Base-by-base conservation (phyloP, 768 basidiomycete species). In the Rhodosporidiobolus sp. region DNA sequence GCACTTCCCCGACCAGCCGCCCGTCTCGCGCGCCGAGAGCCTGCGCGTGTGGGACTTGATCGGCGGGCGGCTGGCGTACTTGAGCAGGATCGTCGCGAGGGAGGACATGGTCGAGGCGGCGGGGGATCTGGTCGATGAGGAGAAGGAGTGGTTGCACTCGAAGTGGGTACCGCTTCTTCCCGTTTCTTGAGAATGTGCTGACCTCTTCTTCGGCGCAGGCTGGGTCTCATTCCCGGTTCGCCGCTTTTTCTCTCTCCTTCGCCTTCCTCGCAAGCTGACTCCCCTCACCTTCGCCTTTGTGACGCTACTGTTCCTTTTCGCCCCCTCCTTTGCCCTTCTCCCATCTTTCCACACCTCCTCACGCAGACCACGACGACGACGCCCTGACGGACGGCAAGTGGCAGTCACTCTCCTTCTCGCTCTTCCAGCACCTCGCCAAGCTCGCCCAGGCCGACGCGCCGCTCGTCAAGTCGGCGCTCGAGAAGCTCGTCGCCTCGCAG, bases 1-100 rank as follows among this genome's bases (percentile, higher is more conserved):
- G 81, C 34, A 82, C 32, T 83, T 81, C n/a, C 81, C 26, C 55
- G 79, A 54, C 79, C 79, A 16, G 72, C 81, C 24, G 80, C 79
- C n/a, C 83, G 85, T 69, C 72, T 74, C 46, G 73, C 84, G 24
- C 24, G 79, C 81, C 30, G 81, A 87, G 71, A 86, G 86, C 0
- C 82, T 91, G 20, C 82, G 85, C 19, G 52, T 79, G 17, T 79
- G 70, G 69, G 70, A 77, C 38, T 80, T 88, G 50, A 85, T 92
- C 53, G 92, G 93, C 8, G 92, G 94, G 0, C 83, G 93, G 53
- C 84, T 92, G 20, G 86, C 89, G n/a, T 90, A 88, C 80, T 81
- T 96, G 48, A 87, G 86, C 72, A 87, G 87, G 80, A 84, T 88
- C 12, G 85, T 88, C 8, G 86, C 85, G 74, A 81, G 87, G 16